These are phyloP conservation scores for Suillus discolor DNA, from an alignment of 768 basidiomycete genomes.

Conservation along the genomic window DNA sequence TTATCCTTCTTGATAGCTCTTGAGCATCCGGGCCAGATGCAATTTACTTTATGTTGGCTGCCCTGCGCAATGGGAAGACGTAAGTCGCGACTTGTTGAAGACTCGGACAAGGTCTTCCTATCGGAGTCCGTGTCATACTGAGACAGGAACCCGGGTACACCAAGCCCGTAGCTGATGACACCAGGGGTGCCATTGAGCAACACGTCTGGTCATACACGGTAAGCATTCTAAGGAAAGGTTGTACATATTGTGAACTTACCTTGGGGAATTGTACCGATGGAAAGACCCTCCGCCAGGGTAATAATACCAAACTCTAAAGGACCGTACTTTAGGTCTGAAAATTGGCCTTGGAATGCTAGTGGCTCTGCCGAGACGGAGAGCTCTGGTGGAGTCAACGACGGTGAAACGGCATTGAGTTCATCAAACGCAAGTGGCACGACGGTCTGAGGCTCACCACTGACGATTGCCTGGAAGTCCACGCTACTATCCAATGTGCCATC, in stretches of 20 bases:
- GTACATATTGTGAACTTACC: neutral
- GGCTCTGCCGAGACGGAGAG: neutral
- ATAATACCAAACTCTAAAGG: neutral
- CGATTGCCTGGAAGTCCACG: neutral
- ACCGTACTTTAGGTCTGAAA: neutral
- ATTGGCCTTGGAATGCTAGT: neutral
- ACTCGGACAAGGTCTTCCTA: neutral
- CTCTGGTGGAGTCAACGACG: neutral
- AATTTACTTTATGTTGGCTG: neutral
- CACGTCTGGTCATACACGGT: neutral
- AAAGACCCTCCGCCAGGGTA: neutral
- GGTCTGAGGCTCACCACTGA: neutral
- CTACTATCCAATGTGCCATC: neutral
- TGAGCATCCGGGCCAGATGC: neutral
- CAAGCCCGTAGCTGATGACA: neutral
- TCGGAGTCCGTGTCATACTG: neutral
- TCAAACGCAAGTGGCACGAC: neutral
- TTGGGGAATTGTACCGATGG: neutral
- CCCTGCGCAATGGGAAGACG: neutral
- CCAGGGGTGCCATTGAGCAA: neutral
- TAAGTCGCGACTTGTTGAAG: neutral
- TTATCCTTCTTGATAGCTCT: neutral
- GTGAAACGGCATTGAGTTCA: neutral
- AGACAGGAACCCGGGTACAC: neutral
- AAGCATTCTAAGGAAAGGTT: neutral